Evolutionary conservation across 2,329 filamentous ascomycete genomes (phyloP).

Genomic region (Aspergillus nomiae): DNA sequence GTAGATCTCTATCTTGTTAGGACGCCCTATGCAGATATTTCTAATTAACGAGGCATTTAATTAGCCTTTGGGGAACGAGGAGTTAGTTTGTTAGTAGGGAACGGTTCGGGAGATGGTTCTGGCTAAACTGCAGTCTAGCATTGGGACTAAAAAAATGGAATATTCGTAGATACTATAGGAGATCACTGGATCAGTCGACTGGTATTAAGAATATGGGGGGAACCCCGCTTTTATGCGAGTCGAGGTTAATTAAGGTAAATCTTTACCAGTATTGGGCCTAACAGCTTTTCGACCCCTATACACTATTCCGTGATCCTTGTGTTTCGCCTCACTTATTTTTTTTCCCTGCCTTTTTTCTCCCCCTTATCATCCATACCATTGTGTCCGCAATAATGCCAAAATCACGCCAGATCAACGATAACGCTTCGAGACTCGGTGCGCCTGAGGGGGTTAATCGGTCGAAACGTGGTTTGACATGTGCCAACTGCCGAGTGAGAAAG

Average conservation of each 20-base stretch:
- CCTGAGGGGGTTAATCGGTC: neutral
- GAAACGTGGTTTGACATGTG: neutral
- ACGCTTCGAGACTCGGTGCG: neutral
- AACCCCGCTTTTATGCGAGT: neutral
- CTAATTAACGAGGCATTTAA: neutral
- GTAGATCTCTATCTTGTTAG: neutral
- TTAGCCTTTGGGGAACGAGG: neutral
- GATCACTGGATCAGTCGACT: neutral
- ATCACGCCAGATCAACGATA: neutral
- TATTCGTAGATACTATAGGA: neutral
- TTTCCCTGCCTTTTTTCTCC: neutral
- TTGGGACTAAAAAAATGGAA: neutral
- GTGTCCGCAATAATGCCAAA: neutral
- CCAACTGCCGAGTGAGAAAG: conserved; percentile 1
- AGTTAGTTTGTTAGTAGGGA: neutral
- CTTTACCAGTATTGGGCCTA: neutral
- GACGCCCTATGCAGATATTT: too few relatives aligned
- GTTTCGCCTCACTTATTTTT: neutral
- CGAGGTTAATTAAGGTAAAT: neutral
- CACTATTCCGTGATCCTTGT: neutral
- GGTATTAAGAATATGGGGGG: neutral
- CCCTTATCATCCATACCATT: neutral
- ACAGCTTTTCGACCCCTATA: neutral
- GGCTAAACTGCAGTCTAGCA: neutral
- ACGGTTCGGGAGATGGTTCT: neutral